A percentile compares a stretch with the other conserved stretches of the same genome.
Evolutionary conservation across 192 early-diverging fungal genomes (phyloP).

Genomic region (Linnemannia exigua): DNA sequence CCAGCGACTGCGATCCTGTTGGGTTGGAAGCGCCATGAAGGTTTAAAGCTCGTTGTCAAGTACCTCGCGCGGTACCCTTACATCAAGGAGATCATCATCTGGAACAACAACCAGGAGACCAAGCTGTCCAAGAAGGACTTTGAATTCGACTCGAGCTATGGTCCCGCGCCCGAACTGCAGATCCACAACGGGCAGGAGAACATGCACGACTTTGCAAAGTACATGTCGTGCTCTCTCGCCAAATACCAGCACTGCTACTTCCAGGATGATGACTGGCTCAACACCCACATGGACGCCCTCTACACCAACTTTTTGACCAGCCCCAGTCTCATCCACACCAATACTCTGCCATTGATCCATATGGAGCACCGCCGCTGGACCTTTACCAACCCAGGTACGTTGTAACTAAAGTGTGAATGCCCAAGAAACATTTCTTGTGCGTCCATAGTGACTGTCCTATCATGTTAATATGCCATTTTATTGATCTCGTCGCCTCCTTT

Average conservation of each 20-base stretch:
- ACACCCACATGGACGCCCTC: slow-evolving; percentile 61
- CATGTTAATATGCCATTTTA: not conserved
- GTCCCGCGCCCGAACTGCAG: slow-evolving; percentile 21
- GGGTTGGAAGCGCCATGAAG: slow-evolving; percentile 48
- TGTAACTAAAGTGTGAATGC: not conserved
- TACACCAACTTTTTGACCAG: slow-evolving; percentile 65
- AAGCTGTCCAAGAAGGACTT: slow-evolving; percentile 12
- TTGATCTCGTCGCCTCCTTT: not conserved
- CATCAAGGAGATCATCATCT: slow-evolving; percentile 63
- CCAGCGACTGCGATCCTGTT: slow-evolving; percentile 61
- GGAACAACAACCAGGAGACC: slow-evolving; percentile 54
- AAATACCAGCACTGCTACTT: slow-evolving; percentile 65
- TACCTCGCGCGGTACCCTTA: slow-evolving; percentile 64
- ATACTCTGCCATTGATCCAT: slow-evolving; percentile 59
- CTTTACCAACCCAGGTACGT: slow-evolving; percentile 60
- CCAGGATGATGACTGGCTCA: slow-evolving; percentile 66
- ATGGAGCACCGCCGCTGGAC: slow-evolving; percentile 61
- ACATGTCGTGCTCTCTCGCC: slow-evolving; percentile 63
- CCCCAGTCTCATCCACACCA: slow-evolving; percentile 63
- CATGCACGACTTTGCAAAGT: slow-evolving; percentile 61
- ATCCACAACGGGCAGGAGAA: slow-evolving; percentile 60
- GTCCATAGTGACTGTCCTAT: not conserved
- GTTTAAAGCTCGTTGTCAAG: slow-evolving; percentile 50
- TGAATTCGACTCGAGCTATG: slow-evolving; percentile 12
- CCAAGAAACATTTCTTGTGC: no score